Evolutionary conservation across 2,329 filamentous ascomycete genomes (phyloP).

Genomic region (Paracoccidioides lutzii): DNA sequence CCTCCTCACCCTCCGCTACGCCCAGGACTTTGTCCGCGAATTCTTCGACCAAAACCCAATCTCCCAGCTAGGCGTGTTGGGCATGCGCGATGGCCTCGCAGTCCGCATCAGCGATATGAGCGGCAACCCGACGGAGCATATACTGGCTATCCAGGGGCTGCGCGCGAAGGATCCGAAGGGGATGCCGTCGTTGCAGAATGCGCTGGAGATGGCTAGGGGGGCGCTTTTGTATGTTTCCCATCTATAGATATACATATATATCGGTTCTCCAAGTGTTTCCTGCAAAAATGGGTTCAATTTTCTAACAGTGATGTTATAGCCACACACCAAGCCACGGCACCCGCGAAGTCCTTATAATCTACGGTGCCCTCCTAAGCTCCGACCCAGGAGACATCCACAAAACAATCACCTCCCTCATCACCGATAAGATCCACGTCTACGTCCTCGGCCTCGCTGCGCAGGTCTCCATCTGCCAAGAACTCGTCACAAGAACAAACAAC

Average conservation of each 20-base stretch:
- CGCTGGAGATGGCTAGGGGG: constrained; percentile 85
- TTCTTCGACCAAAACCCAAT: constrained; percentile 99
- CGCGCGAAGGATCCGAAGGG: constrained; percentile 57
- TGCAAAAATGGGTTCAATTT: no score
- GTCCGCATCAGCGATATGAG: constrained; percentile 77
- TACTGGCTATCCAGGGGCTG: constrained; percentile 59
- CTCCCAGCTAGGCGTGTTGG: constrained; percentile 82
- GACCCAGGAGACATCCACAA: constrained; percentile 93
- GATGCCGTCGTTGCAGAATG: constrained; percentile 78
- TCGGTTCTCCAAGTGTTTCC: neutral
- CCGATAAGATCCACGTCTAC: constrained; percentile 73
- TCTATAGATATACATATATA: neutral
- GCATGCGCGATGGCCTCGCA: constrained; percentile 85
- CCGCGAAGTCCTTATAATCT: constrained; percentile 80
- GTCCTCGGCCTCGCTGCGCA: constrained; percentile 86
- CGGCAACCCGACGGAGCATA: constrained; percentile 80
- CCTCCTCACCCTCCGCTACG: constrained; percentile 67
- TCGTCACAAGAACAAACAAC: constrained; percentile 76
- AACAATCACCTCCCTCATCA: constrained; percentile 65
- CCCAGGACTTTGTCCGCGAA: constrained; percentile 76
- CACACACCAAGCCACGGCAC: constrained; percentile 90
- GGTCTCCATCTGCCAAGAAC: constrained; percentile 79
- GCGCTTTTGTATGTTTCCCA: constrained; percentile 56
- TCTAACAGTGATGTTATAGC: constrained; percentile 28
- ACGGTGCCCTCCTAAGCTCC: constrained; percentile 76